Evolutionary conservation across 139 green algal species (phyloP), one percentile per base, ranked within the genome.

Genomic region (Prasinococcaceae sp.): DNA sequence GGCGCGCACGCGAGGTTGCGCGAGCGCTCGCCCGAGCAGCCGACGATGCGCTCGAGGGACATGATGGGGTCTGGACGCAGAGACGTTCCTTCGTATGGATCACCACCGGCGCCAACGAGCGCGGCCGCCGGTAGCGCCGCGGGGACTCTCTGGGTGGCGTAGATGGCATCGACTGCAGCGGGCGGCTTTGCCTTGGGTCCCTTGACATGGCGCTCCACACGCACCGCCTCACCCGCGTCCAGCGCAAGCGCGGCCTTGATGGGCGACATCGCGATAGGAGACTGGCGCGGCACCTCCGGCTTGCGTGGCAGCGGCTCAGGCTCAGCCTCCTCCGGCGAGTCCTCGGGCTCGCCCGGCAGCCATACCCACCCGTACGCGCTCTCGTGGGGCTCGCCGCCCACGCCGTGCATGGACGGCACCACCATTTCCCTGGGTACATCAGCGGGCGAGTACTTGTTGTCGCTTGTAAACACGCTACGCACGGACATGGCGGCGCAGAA

Each of bases 401-500:
- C 28, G 6, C 9, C 47, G 24, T 30, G 47, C 4, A 17, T 50
- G 6, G 16, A 5, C 39, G n/a, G 14, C 39, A 59, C 37, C 14
- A 28, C 12, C 55, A 63, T 63, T 9, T 63, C 55, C 12, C 29
- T 30, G 17, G 58, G 58, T 3, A 58, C 17, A 2, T 32, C 22
- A 3, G 29, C 27, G 16, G 28, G 58, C 17, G 35, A 53, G 33
- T 82, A 86, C 38, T 58, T 61, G 6, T 70, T 44, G 58, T 84
- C 72, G 2, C 65, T 78, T 0, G 75, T 84, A 64, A 82, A 90
- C 20, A 76, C 55, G n/a, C 58, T 70, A 0, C 79, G 63, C 47
- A 85, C 79, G 2, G 52, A 64, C 47, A 87, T 65, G 55, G 53
- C 80, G 2, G 77, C 75, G 44, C 79, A 85, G 6, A 87, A 52